A percentile compares a stretch with the other conserved stretches of the same genome.
Evolutionary conservation across 164 flowering plant species (phyloP).

Genomic region (Amborella trichopoda): DNA sequence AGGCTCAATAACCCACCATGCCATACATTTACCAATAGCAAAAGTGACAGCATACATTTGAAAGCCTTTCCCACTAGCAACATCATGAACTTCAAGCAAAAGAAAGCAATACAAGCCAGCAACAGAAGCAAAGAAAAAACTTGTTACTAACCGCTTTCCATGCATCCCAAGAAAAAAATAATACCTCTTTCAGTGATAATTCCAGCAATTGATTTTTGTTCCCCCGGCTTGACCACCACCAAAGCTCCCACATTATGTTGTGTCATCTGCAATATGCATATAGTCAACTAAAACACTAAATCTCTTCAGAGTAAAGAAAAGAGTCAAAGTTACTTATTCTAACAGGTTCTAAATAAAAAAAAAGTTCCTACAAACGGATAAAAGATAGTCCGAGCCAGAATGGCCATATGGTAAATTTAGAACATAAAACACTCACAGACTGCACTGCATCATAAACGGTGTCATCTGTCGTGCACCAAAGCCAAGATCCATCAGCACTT

Average conservation of each 20-base stretch:
- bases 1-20: too few species aligned
- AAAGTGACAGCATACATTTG: too few species aligned
- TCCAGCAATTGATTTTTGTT: slow-evolving; percentile 75
- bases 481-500: slow-evolving; percentile 98
- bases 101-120: not conserved
- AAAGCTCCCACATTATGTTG: slow-evolving; percentile 92
- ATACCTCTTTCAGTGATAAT: slow-evolving; percentile 97
- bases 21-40: too few species aligned
- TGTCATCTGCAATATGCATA: slow-evolving; percentile 17
- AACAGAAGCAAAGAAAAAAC: not conserved
- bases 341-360: too few species aligned
- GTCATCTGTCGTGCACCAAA: slow-evolving; percentile 94
- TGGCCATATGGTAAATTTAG: not conserved
- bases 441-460: slow-evolving; percentile 90
- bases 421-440: slow-evolving; percentile 42
- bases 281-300: too few species aligned
- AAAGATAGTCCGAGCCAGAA: too few species aligned
- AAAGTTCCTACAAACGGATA: too few species aligned
- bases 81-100: not conserved
- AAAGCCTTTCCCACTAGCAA: not conserved
- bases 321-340: too few species aligned
- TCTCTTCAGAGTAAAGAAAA: too few species aligned
- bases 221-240: slow-evolving; percentile 93
- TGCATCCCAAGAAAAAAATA: not conserved
- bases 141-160: too few species aligned